Conservation (phyloP, 768 basidiomycete species). For the Calocybe indica region DNA sequence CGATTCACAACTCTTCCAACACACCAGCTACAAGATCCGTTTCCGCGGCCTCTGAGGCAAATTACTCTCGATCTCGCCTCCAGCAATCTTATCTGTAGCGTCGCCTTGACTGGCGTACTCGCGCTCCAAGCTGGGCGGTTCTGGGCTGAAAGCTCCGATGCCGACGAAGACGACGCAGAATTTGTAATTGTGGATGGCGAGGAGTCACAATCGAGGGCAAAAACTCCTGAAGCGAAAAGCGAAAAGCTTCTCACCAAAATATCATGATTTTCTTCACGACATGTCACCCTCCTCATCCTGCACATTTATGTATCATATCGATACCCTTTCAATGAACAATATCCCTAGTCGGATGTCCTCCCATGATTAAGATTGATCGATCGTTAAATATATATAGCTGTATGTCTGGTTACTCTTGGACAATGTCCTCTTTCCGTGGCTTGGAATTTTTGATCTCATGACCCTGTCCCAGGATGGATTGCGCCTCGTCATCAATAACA, state of each 20-base stretch:
- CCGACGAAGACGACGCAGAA: conserved; percentile 43
- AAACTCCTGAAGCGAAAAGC: conserved; percentile 22
- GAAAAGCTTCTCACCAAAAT: conserved; percentile 2
- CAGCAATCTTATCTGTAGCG: conserved; percentile 79
- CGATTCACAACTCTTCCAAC: conserved; percentile 55
- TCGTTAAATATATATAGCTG: conserved; percentile 5
- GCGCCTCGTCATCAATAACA: conserved; percentile 79
- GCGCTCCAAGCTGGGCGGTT: conserved; percentile 78
- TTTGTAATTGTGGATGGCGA: conserved; percentile 11
- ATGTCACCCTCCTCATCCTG: too few species aligned
- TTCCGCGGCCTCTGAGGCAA: conserved; percentile 56
- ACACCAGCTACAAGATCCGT: conserved; percentile 45
- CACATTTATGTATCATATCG: conserved; percentile 12
- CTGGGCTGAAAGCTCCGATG: conserved; percentile 77
- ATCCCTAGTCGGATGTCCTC: neutral
- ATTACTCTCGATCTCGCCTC: conserved; percentile 78
- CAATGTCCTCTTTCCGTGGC: conserved; percentile 96
- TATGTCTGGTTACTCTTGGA: conserved; percentile 51
- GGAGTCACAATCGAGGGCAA: conserved; percentile 21
- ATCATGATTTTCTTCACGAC: too few species aligned
- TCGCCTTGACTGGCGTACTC: conserved; percentile 82
- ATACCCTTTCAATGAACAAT: conserved; percentile 7
- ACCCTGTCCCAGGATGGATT: conserved; percentile 78
- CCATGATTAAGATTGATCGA: conserved; percentile 3
- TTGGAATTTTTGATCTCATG: conserved; percentile 71